Conservation (phyloP, 257 asterid species). For the Avicennia marina region DNA sequence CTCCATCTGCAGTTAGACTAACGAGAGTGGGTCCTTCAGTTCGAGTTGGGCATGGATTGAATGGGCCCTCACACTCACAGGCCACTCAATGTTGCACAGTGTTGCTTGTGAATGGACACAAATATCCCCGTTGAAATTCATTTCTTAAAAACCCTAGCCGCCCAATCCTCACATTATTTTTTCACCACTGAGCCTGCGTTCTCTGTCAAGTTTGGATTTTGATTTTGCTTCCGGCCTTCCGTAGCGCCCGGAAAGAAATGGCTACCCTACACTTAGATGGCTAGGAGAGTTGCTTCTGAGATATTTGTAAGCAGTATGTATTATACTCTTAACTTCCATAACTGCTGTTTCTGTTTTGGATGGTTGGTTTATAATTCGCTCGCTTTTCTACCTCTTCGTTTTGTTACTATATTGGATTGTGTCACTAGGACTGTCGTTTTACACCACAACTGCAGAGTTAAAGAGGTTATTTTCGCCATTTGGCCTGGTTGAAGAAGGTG, state of each 20-base stretch:
- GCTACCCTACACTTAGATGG: slow-evolving; percentile 32
- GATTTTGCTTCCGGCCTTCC: no score
- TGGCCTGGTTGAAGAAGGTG: slow-evolving; percentile 57
- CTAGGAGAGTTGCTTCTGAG: slow-evolving; percentile 39
- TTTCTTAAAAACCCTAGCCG: slow-evolving; percentile 18
- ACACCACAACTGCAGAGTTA: slow-evolving; percentile 47
- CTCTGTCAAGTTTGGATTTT: no score
- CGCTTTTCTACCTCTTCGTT: neutral
- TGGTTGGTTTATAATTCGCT: neutral
- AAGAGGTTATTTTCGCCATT: slow-evolving; percentile 54
- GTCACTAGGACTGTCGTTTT: slow-evolving; percentile 63
- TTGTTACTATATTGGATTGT: neutral
- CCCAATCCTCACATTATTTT: neutral
- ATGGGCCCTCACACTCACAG: neutral
- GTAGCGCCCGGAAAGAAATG: slow-evolving; percentile 7
- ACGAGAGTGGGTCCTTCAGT: neutral
- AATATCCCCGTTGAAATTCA: neutral
- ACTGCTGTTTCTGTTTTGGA: neutral
- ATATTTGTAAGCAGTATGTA: slow-evolving; percentile 61
- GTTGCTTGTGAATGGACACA: neutral
- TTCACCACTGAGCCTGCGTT: no score
- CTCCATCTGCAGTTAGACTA: no score
- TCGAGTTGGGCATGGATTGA: neutral
- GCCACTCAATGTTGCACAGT: neutral
- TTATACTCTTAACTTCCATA: neutral